Base-by-base conservation (phyloP, 2,329 filamentous ascomycete species). In the Aureobasidium uvarum region DNA sequence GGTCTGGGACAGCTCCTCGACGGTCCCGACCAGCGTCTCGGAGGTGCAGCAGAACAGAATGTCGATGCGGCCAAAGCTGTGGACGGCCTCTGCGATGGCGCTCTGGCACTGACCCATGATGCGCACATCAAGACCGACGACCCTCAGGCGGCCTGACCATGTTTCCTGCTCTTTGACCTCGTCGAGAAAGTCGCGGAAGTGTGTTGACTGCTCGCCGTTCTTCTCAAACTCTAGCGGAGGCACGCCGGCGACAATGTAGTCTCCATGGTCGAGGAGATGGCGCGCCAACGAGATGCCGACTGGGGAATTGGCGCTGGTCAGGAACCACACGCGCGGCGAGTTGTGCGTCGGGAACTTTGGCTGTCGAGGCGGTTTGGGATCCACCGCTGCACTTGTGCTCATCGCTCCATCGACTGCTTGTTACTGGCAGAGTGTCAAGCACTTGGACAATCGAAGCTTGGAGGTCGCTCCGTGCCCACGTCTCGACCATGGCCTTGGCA, bases 41-140 rank as follows among this genome's bases (percentile, higher is more conserved):
- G 89, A 95, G 65, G 90, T 90, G 79, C 92, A 96, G 76, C 92
- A 96, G 45, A 98, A 83, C 67, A 98, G 76, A 66, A 98, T 93
- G 77, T 99, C 95, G 64, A 98, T 87, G 46, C 89, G 85, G 10
- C 91, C 91, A 79, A 97, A 98, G 0, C 88, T 84, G 70, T 89
- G 85, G 20, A 96, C 86, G 28, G 92, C 91, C 76, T 96, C 90
- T 46, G 94, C 93, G 62, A 98, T 84, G 38, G 92, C 92, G 60
- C 92, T 89, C 73, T 92, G 89, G 77, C 92, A 96, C 75, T 92
- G 89, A 43, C 84, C 83, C 71, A 87, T 83, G 66, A 83, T 80
- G 70, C 85, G 81, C 58, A 84, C 81, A 74, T 88, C 85, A 66
- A 88, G 70, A 1, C 81, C 80, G n/a, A 86, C 81, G 18, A 86